Evolutionary conservation across 2,329 filamentous ascomycete species (phyloP).

Genomic region (Neofusicoccum kwambonambiense): DNA sequence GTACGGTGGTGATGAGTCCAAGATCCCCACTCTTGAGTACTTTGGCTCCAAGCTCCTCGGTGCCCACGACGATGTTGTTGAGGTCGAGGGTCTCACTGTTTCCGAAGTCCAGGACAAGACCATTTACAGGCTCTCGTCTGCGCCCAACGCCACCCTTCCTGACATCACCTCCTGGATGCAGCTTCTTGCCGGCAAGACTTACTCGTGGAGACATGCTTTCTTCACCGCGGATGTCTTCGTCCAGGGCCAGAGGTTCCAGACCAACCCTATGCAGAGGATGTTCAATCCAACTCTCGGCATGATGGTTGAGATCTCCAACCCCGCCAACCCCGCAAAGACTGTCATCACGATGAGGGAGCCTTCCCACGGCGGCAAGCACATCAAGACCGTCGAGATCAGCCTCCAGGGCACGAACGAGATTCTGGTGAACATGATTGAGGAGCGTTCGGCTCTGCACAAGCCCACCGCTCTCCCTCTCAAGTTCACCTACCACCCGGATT

Average conservation of each 20-base stretch:
- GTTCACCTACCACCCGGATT: constrained; percentile 92
- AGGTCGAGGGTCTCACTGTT: constrained; percentile 83
- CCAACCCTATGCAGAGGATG: constrained; percentile 90
- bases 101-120: constrained; percentile 77
- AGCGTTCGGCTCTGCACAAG: constrained; percentile 79
- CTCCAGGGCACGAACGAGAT: constrained; percentile 76
- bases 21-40: constrained; percentile 86
- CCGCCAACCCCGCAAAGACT: constrained; percentile 79
- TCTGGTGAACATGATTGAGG: constrained; percentile 85
- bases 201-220: constrained; percentile 92
- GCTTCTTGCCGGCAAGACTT: constrained; percentile 77
- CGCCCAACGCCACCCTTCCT: constrained; percentile 72
- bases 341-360: constrained; percentile 86
- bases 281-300: constrained; percentile 84
- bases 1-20: constrained; percentile 70
- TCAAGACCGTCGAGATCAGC: constrained; percentile 85
- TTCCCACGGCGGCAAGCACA: constrained; percentile 77
- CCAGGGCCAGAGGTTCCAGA: constrained; percentile 95
- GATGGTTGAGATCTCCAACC: constrained; percentile 81
- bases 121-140: constrained; percentile 77
- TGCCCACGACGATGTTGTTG: constrained; percentile 61
- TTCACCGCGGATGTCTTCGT: constrained; percentile 92
- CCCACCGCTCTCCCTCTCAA: constrained; percentile 80
- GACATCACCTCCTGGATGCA: constrained; percentile 81
- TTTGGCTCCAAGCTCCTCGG: constrained; percentile 87